Conservation (phyloP, 2,329 filamentous ascomycete species). For the Neopestalotiopsis sp. region DNA sequence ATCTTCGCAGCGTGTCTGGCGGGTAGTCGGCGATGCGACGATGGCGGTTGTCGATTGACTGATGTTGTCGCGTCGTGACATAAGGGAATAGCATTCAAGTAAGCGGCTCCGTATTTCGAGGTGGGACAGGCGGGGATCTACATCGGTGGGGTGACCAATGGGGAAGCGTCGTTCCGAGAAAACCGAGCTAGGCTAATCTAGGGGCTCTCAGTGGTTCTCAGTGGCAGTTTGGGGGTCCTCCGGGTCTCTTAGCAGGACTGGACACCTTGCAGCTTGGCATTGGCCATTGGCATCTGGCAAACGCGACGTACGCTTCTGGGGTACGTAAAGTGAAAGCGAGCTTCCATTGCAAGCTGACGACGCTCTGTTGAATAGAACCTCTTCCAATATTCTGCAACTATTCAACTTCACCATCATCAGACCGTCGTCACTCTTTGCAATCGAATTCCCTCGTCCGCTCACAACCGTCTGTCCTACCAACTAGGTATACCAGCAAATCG, state of each 20-base stretch:
- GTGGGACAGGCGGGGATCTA: background rate
- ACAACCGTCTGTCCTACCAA: background rate
- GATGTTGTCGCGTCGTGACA: background rate
- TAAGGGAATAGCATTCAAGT: constrained; percentile 11
- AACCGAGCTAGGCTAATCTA: background rate
- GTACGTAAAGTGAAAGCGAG: background rate
- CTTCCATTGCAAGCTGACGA: background rate
- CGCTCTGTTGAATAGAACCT: background rate
- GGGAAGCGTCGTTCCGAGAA: background rate
- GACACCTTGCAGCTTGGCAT: background rate
- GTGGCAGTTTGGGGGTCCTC: background rate
- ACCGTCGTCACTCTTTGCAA: background rate
- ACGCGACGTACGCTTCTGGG: background rate
- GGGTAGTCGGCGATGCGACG: background rate
- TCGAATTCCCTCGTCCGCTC: background rate
- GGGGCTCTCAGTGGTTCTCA: background rate
- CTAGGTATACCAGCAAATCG: background rate
- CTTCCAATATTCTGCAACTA: background rate
- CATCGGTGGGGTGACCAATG: background rate
- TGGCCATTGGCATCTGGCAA: background rate
- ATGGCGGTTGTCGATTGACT: background rate
- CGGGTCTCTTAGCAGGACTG: background rate
- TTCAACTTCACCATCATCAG: background rate
- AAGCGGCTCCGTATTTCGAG: background rate
- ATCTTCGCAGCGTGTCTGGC: constrained; percentile 24